Percentiles rank a stretch among this genome's conserved stretches.
phyloP scores from a whole-genome alignment of 2,329 filamentous ascomycete genomes.

The Penicillium frequentans region DNA sequence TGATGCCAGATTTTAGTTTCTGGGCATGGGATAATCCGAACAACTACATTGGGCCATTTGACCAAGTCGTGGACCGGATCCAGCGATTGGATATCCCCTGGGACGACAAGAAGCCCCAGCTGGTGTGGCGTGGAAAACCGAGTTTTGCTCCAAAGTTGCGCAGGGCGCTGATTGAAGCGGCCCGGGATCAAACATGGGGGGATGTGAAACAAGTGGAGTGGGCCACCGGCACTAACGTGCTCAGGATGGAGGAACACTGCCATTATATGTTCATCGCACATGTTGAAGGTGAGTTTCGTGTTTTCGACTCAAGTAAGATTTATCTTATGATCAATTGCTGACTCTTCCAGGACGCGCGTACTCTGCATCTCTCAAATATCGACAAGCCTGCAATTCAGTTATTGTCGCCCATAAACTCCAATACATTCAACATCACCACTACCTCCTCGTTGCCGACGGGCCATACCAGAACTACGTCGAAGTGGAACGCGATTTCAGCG shows the following conservation, averaged over 20 bases:
- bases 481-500: slow-evolving; percentile 55
- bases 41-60: slow-evolving; percentile 37
- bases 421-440: slow-evolving; percentile 51
- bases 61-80: slow-evolving; percentile 37
- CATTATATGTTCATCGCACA: slow-evolving; percentile 55
- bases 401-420: slow-evolving; percentile 49
- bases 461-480: slow-evolving; percentile 50
- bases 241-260: slow-evolving; percentile 54
- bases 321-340: not conserved
- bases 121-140: slow-evolving; percentile 52
- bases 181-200: slow-evolving; percentile 46
- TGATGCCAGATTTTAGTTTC: slow-evolving; percentile 55
- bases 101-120: slow-evolving; percentile 40
- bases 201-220: slow-evolving; percentile 47
- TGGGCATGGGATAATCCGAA: slow-evolving; percentile 48
- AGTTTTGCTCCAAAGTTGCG: slow-evolving; percentile 45
- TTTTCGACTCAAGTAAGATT: not conserved
- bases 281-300: slow-evolving; percentile 46
- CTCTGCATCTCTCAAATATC: slow-evolving; percentile 52
- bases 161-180: slow-evolving; percentile 40
- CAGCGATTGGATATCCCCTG: slow-evolving; percentile 30
- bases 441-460: slow-evolving; percentile 44
- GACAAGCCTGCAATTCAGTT: slow-evolving; percentile 51
- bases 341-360: slow-evolving; percentile 39
- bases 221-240: slow-evolving; percentile 42